Evolutionary conservation across 371 early-diverging fungal genomes (phyloP).

Genomic region (Gilbertella persicaria): DNA sequence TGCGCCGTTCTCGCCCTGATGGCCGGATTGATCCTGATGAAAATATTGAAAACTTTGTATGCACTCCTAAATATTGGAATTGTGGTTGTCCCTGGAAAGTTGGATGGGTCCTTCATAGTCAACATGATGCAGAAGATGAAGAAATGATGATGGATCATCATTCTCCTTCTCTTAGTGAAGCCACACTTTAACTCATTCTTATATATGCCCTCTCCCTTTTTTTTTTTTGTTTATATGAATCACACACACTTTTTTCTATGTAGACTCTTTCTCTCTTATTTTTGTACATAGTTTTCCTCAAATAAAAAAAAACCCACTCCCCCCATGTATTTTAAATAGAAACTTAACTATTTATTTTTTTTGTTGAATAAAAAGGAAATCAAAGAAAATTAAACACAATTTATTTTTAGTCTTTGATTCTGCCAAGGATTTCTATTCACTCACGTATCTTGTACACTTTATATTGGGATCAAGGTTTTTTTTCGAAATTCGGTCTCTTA

Average conservation of each 20-base stretch:
- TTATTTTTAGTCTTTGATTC: too few relatives aligned
- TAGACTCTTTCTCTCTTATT: neutral
- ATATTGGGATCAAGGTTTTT: too few relatives aligned
- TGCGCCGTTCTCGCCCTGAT: conserved; percentile 40
- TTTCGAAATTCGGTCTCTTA: too few relatives aligned
- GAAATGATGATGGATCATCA: conserved; percentile 13
- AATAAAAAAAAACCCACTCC: neutral
- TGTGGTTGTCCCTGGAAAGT: conserved; percentile 53
- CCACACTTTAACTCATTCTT: conserved; percentile 1
- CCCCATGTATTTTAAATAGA: neutral
- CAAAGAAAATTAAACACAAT: too few relatives aligned
- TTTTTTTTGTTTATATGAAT: conserved; percentile 7
- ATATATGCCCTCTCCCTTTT: neutral
- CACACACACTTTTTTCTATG: too few relatives aligned
- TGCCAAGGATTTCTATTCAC: too few relatives aligned
- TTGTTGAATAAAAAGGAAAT: neutral
- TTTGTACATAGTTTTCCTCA: neutral
- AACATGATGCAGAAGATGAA: conserved; percentile 26
- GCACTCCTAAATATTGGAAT: conserved; percentile 51
- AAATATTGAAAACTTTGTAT: conserved; percentile 44
- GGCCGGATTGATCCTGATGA: conserved; percentile 41
- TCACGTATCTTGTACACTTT: too few relatives aligned
- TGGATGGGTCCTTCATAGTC: conserved; percentile 42
- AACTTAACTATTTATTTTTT: neutral
- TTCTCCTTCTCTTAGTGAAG: conserved; percentile 14